phyloP scores from a whole-genome alignment of 352 stramenopile genomes.

The Pythium graminicola region DNA sequence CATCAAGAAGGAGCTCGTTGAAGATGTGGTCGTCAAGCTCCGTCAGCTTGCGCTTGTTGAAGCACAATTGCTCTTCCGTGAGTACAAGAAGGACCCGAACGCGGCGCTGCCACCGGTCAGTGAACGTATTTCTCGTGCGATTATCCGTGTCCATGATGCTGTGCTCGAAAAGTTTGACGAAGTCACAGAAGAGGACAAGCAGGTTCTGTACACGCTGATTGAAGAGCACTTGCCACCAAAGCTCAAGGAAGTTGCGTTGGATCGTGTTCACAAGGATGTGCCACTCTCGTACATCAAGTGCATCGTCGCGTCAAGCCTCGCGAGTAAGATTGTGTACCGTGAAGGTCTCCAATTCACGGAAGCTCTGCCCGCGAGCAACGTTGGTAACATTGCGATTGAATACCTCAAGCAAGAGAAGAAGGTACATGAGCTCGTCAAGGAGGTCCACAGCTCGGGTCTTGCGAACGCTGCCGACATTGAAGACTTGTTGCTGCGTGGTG shows the following conservation, averaged over 20 bases:
- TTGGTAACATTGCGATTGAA: slow-evolving; percentile 88
- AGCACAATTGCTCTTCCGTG: slow-evolving; percentile 96
- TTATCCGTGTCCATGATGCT: slow-evolving; percentile 95
- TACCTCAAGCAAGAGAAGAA: slow-evolving; percentile 96
- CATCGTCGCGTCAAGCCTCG: slow-evolving; percentile 93
- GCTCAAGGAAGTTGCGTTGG: slow-evolving; percentile 90
- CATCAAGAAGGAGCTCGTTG: slow-evolving; percentile 92
- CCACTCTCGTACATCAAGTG: slow-evolving; percentile 95
- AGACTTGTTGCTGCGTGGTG: slow-evolving; percentile 63
- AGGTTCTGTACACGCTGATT: slow-evolving; percentile 78
- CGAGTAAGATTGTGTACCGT: slow-evolving; percentile 97
- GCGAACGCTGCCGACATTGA: slow-evolving; percentile 60
- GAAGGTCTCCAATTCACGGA: slow-evolving; percentile 96
- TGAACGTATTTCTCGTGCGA: slow-evolving; percentile 93
- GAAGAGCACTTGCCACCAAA: slow-evolving; percentile 92
- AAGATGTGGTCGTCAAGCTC: slow-evolving; percentile 94
- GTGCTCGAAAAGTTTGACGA: slow-evolving; percentile 89
- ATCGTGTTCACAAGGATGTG: slow-evolving; percentile 90
- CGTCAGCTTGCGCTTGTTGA: slow-evolving; percentile 90
- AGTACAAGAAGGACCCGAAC: slow-evolving; percentile 89
- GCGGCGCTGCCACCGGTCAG: slow-evolving; percentile 87
- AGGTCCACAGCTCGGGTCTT: slow-evolving; percentile 46
- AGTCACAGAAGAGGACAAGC: slow-evolving; percentile 79
- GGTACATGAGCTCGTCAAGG: slow-evolving; percentile 78
- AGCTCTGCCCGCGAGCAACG: slow-evolving; percentile 84